Base-by-base conservation (phyloP, 2,329 filamentous ascomycete genomes). In the Penicillium sp. region DNA sequence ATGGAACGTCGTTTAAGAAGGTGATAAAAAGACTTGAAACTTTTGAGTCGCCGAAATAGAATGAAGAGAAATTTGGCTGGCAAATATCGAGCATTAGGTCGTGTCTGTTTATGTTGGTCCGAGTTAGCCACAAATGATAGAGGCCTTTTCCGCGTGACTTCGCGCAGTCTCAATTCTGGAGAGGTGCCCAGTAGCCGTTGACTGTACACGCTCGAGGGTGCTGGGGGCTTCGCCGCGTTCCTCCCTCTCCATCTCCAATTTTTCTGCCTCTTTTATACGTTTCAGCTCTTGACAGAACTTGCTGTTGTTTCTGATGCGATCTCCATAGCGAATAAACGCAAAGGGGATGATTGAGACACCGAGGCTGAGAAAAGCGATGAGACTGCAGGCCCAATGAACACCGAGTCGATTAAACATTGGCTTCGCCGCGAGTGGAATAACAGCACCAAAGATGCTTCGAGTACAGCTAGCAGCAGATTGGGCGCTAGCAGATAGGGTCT, bases 401-500 rank as follows among this genome's bases (percentile, higher is more conserved):
- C 77, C 76, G 10, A 79, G 61, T 14, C 50, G 62, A 14, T 65
- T 60, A 54, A 77, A 79, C 77, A 79, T 79, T 1, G 67, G 68
- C 19, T 67, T 68, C 0, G 76, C 69, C 2, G 77, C 78, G 10
- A 89, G 75, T 1, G 87, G 87, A 29, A 89, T 73, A 0, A 86
- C 76, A 1, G 81, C 80, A 2, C 81, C 83, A 4, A 83, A 71
- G 1, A 84, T 66, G 13, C 78, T 82, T 11, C 83, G 77, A 9
- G 74, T 77, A 54, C 77, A 80, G 39, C 77, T 81, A 2, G 81
- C 73, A 1, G 82, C 81, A 0, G 82, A 82, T 56, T 83, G 80
- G 2, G 81, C 83, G 16, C 79, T 82, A 0, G 83, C 83, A 0
- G 86, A 84, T 60, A 82, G 87, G n/a, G 85, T 80, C 63, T 87